Evolutionary conservation across 208 protist species (phyloP).

Genomic region (Leptomonas pyrrhocoris): DNA sequence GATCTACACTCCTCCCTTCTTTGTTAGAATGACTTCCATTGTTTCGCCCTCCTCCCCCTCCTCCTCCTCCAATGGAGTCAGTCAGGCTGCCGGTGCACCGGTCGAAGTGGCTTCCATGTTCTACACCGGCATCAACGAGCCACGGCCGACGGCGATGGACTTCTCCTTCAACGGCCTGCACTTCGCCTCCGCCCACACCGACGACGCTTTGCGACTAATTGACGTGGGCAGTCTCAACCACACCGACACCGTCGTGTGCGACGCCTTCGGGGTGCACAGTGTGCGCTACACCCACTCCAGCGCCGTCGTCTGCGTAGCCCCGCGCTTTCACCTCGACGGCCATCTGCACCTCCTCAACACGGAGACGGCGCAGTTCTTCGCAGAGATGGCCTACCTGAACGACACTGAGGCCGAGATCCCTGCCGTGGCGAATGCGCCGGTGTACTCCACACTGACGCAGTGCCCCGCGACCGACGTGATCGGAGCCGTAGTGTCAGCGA

Average conservation of each 20-base stretch:
- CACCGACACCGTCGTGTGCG: slow-evolving; percentile 56
- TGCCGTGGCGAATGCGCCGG: slow-evolving; percentile 51
- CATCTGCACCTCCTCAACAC: slow-evolving; percentile 83
- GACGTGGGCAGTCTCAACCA: slow-evolving; percentile 58
- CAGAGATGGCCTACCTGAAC: slow-evolving; percentile 68
- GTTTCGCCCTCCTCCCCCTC: too few species aligned
- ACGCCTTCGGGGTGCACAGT: slow-evolving; percentile 63
- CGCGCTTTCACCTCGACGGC: slow-evolving; percentile 71
- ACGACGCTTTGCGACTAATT: slow-evolving; percentile 77
- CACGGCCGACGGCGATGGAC: slow-evolving; percentile 69
- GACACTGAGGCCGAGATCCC: slow-evolving; percentile 49
- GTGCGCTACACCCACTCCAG: slow-evolving; percentile 76
- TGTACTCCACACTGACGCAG: slow-evolving; percentile 71
- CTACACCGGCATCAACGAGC: slow-evolving; percentile 72
- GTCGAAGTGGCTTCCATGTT: slow-evolving; percentile 75
- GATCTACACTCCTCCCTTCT: background rate
- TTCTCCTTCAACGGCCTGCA: slow-evolving; percentile 74
- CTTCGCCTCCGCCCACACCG: slow-evolving; percentile 74
- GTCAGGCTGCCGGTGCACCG: slow-evolving; percentile 8
- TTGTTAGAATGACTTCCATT: background rate
- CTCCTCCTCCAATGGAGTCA: too few species aligned
- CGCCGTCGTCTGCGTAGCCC: slow-evolving; percentile 64
- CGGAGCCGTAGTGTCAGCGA: slow-evolving; percentile 51
- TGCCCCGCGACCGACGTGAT: slow-evolving; percentile 70
- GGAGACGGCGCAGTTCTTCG: slow-evolving; percentile 68